Evolutionary conservation across 768 basidiomycete species (phyloP), one percentile per base, ranked within the genome.

Genomic region (Gymnopilus dilepis): DNA sequence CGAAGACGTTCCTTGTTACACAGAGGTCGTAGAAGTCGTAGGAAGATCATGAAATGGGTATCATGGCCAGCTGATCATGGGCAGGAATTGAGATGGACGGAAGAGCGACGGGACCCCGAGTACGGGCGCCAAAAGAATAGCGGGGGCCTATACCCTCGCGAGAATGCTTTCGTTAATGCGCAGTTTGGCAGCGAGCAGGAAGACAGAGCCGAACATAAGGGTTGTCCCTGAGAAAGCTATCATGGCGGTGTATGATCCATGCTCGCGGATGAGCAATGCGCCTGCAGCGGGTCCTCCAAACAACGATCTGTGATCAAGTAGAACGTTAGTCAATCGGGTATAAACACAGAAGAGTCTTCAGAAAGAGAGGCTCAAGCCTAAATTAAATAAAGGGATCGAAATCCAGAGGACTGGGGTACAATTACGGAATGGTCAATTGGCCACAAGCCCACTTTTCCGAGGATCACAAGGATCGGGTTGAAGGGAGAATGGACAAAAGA

Each of bases 271-370:
- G 21, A 90, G 75, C 30, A 91, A 74, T 9, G 80, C 81, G 0
- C 90, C 90, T 12, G 86, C 89, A 12, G 80, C 78, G 2, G 90
- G 90, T 1, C 84, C 86, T 9, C 90, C 88, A 28, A 86, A 72
- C 21, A 91, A 76, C 1, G 89, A 81, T 26, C 89, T 91, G 56
- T 31, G 53, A 53, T n/a, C n/a, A n/a, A n/a, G n/a, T n/a, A n/a
- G n/a, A n/a, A n/a, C n/a, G n/a, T n/a, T n/a, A n/a, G n/a, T n/a
- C n/a, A n/a, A n/a, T n/a, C n/a, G n/a, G n/a, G n/a, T n/a, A n/a
- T n/a, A n/a, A n/a, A n/a, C n/a, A n/a, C n/a, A n/a, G n/a, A n/a
- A n/a, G n/a, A n/a, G n/a, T n/a, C n/a, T n/a, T n/a, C n/a, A n/a
- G n/a, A n/a, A n/a, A n/a, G n/a, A n/a, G n/a, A n/a, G n/a, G n/a